A percentile compares a stretch with the other conserved stretches of the same genome.
These are phyloP conservation scores for Acarospora socialis DNA, from an alignment of 2,329 filamentous ascomycete genomes.

Conservation along the genomic window DNA sequence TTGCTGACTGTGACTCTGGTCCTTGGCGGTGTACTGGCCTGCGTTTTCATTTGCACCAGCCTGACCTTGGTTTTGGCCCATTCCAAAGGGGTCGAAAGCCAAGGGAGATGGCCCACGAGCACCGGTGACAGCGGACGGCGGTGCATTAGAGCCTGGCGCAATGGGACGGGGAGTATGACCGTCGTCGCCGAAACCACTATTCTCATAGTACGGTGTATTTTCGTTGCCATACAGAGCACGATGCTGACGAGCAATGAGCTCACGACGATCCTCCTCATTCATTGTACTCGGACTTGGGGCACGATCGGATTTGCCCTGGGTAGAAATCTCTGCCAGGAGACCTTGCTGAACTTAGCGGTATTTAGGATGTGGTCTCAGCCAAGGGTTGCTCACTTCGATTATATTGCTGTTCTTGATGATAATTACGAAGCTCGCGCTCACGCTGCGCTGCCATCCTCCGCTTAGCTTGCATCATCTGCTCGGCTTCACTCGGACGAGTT, in stretches of 20 bases:
- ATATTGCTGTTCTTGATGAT: constrained; percentile 99
- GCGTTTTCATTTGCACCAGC: constrained; percentile 35
- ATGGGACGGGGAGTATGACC: constrained; percentile 47
- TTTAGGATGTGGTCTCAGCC: constrained; percentile 26
- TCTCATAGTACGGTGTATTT: constrained; percentile 53
- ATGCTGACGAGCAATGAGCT: constrained; percentile 90
- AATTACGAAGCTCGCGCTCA: constrained; percentile 97
- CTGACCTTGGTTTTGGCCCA: constrained; percentile 34
- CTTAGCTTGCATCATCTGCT: constrained; percentile 98
- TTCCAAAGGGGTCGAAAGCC: constrained; percentile 56
- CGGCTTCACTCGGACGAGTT: constrained; percentile 75
- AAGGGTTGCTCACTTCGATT: constrained; percentile 63
- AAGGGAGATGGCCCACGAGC: constrained; percentile 64
- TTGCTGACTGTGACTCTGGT: constrained; percentile 18
- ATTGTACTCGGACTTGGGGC: constrained; percentile 71
- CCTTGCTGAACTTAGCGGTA: no score
- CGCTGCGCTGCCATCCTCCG: constrained; percentile 97
- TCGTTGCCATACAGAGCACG: constrained; percentile 78
- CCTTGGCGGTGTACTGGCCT: constrained; percentile 33
- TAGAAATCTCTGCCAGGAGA: constrained; percentile 53
- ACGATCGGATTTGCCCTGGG: constrained; percentile 67
- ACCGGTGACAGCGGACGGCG: constrained; percentile 46
- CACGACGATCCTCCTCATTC: constrained; percentile 91
- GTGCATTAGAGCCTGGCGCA: constrained; percentile 48
- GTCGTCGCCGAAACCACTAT: constrained; percentile 54